Evolutionary conservation across 192 early-diverging fungal genomes (phyloP).

Genomic region (Podila minutissima): DNA sequence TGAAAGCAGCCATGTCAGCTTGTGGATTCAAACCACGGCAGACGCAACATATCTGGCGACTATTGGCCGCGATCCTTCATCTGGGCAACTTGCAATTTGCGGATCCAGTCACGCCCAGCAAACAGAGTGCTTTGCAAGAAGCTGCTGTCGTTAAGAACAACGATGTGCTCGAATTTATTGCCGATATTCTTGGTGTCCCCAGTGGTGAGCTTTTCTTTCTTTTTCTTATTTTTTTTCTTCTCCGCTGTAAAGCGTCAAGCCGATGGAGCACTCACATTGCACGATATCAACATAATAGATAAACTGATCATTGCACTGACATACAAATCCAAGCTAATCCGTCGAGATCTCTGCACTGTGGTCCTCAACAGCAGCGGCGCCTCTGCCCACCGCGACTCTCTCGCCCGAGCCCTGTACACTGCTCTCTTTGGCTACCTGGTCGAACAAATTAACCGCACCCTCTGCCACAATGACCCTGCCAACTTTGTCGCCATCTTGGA

Average conservation of each 20-base stretch:
- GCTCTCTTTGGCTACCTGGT: conserved; percentile 91
- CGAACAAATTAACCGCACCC: conserved; percentile 87
- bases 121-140: conserved; percentile 72
- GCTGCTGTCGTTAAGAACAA: conserved; percentile 79
- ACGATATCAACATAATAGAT: conserved; percentile 4
- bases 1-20: conserved; percentile 67
- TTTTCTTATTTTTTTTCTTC: not conserved
- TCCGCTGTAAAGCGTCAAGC: not conserved
- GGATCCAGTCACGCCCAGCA: conserved; percentile 64
- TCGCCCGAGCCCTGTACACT: conserved; percentile 87
- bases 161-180: conserved; percentile 76
- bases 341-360: conserved; percentile 88
- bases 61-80: conserved; percentile 90
- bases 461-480: conserved; percentile 76
- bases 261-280: not conserved
- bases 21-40: conserved; percentile 73
- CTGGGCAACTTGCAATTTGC: conserved; percentile 90
- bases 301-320: conserved; percentile 77
- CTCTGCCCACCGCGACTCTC: conserved; percentile 78
- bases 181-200: conserved; percentile 84
- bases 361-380: conserved; percentile 87
- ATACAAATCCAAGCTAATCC: conserved; percentile 85
- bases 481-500: conserved; percentile 91
- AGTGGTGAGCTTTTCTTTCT: conserved; percentile 51
- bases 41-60: conserved; percentile 82